These are phyloP conservation scores for Kuraishia hungarica DNA, from an alignment of 805 yeast genomes.

Conservation along the genomic window DNA sequence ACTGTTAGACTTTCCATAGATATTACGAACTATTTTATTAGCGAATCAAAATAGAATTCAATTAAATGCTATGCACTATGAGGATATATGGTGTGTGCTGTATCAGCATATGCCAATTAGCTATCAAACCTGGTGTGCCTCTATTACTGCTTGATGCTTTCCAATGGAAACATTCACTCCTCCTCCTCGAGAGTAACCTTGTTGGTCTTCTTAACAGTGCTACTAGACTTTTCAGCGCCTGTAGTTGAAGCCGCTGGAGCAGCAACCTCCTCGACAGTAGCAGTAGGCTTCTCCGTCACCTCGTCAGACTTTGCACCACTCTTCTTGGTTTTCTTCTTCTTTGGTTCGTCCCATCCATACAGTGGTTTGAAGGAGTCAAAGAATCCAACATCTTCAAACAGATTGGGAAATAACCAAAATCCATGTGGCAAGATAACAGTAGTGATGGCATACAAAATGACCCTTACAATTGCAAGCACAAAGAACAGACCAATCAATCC, in stretches of 20 bases:
- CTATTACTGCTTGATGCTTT: no score
- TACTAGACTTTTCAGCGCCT: background rate
- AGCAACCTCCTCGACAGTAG: no score
- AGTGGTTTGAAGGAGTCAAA: constrained; percentile 84
- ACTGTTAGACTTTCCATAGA: no score
- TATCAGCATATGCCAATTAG: no score
- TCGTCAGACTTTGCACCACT: background rate
- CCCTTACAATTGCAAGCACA: constrained; percentile 68
- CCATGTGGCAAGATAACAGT: constrained; percentile 56
- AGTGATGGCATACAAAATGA: constrained; percentile 58
- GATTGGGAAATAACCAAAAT: constrained; percentile 94
- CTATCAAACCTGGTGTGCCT: no score
- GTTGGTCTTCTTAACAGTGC: background rate
- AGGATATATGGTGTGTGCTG: no score
- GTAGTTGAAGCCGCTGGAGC: background rate
- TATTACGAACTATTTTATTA: background rate
- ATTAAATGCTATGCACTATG: background rate
- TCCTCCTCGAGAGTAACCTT: constrained; percentile 1
- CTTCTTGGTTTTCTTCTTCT: constrained; percentile 13
- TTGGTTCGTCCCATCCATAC: constrained; percentile 63
- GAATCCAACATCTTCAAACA: constrained; percentile 93
- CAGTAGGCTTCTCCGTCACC: background rate
- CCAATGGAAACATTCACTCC: no score
- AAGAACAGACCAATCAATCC: constrained; percentile 72
- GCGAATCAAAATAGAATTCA: background rate